Evolutionary conservation across 2,329 filamentous ascomycete species (phyloP).

Genomic region (Emmonsiellopsis sp.): DNA sequence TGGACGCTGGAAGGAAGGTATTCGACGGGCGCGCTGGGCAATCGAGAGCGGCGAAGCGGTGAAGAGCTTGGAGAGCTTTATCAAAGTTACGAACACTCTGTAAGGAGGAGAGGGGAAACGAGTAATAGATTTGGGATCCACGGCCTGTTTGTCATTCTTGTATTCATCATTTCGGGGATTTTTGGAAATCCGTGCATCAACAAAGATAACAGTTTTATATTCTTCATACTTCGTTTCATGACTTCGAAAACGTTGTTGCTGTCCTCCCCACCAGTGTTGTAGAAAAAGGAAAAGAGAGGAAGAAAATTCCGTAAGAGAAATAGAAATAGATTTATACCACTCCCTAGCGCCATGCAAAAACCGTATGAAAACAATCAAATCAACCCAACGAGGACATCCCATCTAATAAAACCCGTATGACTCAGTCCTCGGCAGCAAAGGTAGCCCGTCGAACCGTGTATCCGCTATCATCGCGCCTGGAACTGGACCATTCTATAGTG

Average conservation of each 20-base stretch:
- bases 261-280: too few relatives aligned
- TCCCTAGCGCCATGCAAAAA: conserved; percentile 13
- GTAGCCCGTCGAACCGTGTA: background rate
- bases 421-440: background rate
- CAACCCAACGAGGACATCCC: background rate
- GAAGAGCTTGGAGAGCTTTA: conserved; percentile 73
- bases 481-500: conserved; percentile 87
- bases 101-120: conserved; percentile 10
- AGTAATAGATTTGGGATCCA: background rate
- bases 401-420: background rate
- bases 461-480: conserved; percentile 65
- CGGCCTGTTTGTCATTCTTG: background rate
- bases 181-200: too few relatives aligned
- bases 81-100: conserved; percentile 63
- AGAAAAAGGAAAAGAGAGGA: too few relatives aligned
- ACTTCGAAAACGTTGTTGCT: background rate
- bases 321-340: conserved; percentile 17
- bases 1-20: conserved; percentile 88
- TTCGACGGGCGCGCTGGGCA: conserved; percentile 78
- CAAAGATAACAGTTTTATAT: too few relatives aligned
- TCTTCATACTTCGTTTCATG: too few relatives aligned
- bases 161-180: background rate
- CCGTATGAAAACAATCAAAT: background rate
- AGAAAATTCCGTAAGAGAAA: background rate
- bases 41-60: conserved; percentile 80